Base-by-base conservation (phyloP, 495 filamentous ascomycete species). In the Xylaria flabelliformis region DNA sequence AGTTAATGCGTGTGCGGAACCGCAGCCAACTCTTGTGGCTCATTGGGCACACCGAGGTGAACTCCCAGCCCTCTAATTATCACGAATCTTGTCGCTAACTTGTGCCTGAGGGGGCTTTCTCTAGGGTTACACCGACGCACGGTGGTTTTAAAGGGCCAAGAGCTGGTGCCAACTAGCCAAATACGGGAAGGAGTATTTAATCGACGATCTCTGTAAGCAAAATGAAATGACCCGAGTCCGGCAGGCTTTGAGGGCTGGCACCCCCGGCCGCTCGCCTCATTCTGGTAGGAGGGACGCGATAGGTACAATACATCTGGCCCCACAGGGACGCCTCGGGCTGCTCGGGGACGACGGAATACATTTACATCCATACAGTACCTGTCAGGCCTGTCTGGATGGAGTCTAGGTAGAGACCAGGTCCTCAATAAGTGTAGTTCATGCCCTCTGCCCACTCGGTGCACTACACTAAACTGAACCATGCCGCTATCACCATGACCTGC, bases 401-500 rank as follows among this genome's bases (percentile, higher is more conserved):
- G 50, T 56, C 32, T 36, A 64, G 61, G 29, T 42, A 67, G 29
- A 6, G 36, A 19, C 65, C 36, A 13, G 32, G 36, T 32, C 64
- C 13, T 67, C 34, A 56, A 32, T 12, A 44, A 67, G 65, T 15
- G 15, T 12, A 9, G 48, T 67, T 32, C 65, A 42, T 50, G 44
- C n/a, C 10, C 36, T 42, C 13, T 56, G 42, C 42, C 50, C 65
- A 56, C 65, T 56, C 65, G 10, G 34, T 4, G 32, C 48, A 67
- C 50, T 67, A 67, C 48, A 67, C 50, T 67, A 67, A 36, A 29
- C n/a, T 32, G 26, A 29, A 56, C 44, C 42, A 42, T 42, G 50
- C 50, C 65, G 50, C 46, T 67, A 21, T 48, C 36, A 67, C 65
- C 4, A 67, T 55, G 42, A 12, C 65, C 13, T 55, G 65, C 65